These are phyloP conservation scores for Solanum sparsipilum DNA, from an alignment of 257 asterid genomes.

Conservation along the genomic window DNA sequence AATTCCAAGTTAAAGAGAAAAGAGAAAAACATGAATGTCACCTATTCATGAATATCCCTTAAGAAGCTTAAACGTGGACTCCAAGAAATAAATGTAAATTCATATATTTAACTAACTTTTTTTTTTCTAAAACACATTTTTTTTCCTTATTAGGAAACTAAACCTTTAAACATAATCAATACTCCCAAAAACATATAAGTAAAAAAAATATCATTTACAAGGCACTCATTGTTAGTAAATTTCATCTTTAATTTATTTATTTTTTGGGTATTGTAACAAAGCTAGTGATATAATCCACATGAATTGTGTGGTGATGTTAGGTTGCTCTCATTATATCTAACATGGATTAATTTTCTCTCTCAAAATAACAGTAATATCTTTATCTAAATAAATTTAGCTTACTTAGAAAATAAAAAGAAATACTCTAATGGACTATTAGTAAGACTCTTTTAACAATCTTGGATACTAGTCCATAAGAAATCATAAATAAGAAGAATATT, in stretches of 20 bases:
- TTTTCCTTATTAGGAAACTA: background rate
- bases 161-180: background rate
- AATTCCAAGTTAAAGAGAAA: background rate
- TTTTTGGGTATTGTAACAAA: background rate
- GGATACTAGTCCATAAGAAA: background rate
- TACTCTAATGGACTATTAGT: background rate
- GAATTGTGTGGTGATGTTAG: background rate
- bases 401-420: background rate
- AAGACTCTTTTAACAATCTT: background rate
- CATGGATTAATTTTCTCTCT: background rate
- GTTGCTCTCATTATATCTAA: background rate
- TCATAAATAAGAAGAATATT: background rate
- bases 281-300: background rate
- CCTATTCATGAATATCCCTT: background rate
- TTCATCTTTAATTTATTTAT: background rate
- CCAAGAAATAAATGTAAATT: conserved; percentile 2
- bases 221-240: background rate
- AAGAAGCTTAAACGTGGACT: background rate
- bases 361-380: background rate
- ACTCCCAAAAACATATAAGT: background rate
- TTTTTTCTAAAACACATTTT: background rate
- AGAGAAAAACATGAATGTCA: background rate
- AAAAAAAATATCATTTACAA: background rate
- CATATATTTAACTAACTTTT: background rate
- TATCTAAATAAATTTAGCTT: background rate